These are phyloP conservation scores for Tanacetum coccineum DNA, from an alignment of 129 eudicot genomes.

Conservation along the genomic window DNA sequence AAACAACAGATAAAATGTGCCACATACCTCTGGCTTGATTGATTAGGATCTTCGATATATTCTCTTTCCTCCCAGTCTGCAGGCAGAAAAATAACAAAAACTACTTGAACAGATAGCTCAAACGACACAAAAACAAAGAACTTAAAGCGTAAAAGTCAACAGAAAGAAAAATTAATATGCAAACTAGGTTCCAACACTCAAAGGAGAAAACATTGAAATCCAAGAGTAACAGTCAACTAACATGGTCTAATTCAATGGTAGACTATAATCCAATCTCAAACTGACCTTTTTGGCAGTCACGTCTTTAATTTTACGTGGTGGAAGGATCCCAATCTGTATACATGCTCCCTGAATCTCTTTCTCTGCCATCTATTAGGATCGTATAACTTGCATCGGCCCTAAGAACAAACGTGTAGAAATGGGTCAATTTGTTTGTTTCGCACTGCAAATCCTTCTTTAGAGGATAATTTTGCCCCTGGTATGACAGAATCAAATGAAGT, in stretches of 20 bases:
- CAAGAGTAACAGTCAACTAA: not conserved
- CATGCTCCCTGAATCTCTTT: conserved; percentile 97
- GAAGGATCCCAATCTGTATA: conserved; percentile 98
- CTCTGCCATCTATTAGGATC: conserved; percentile 81
- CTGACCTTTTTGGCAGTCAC: conserved; percentile 84
- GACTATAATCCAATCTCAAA: not conserved
- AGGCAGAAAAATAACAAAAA: conserved; percentile 63
- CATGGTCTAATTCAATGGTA: not conserved
- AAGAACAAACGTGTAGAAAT: conserved; percentile 89
- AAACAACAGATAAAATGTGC: too few relatives aligned
- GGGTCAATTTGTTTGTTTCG: conserved; percentile 93
- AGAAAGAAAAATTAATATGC: too few relatives aligned
- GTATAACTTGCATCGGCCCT: conserved; percentile 99
- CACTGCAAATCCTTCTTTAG: conserved; percentile 90
- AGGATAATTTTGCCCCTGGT: conserved; percentile 98
- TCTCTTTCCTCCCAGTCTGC: conserved; percentile 97
- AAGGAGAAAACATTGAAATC: not conserved
- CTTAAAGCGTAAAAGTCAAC: too few relatives aligned
- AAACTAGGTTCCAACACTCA: too few relatives aligned
- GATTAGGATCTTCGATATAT: conserved; percentile 83
- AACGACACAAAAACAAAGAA: too few relatives aligned
- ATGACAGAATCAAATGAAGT: conserved; percentile 85
- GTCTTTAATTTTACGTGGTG: conserved; percentile 82
- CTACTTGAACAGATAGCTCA: too few relatives aligned
- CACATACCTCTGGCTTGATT: conserved; percentile 83